These are phyloP conservation scores for Wickerhamomyces canadensis DNA, from an alignment of 805 yeast species.

Conservation along the genomic window DNA sequence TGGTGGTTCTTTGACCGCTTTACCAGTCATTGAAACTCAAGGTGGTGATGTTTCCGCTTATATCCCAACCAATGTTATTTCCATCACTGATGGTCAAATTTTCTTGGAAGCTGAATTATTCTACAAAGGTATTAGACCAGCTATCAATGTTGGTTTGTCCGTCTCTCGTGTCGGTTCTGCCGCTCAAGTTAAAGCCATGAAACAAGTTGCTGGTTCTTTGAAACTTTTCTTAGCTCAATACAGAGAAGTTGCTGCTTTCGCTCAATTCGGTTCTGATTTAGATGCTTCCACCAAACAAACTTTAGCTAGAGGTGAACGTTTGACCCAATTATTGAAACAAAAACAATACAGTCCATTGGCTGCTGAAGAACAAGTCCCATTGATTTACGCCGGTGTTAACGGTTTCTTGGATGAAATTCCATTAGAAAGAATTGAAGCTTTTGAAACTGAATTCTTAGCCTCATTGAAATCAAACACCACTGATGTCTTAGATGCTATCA, in stretches of 20 bases:
- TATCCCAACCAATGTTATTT: conserved; percentile 96
- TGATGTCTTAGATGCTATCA: conserved; percentile 78
- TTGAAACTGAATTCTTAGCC: conserved; percentile 88
- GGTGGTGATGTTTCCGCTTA: conserved; percentile 99
- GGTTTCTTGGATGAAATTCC: conserved; percentile 93
- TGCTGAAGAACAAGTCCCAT: conserved; percentile 99
- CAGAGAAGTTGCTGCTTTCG: conserved; percentile 99
- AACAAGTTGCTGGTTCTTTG: conserved; percentile 99
- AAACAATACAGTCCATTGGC: conserved; percentile 94
- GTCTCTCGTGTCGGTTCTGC: conserved; percentile 99
- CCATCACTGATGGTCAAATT: conserved; percentile 96
- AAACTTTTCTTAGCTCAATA: conserved; percentile 99
- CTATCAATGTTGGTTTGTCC: conserved; percentile 98
- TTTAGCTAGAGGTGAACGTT: conserved; percentile 99
- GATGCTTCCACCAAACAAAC: conserved; percentile 99
- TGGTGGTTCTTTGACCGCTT: conserved; percentile 92
- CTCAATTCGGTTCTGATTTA: conserved; percentile 99
- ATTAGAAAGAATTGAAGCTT: conserved; percentile 80
- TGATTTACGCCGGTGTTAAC: conserved; percentile 99
- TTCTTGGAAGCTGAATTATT: conserved; percentile 99
- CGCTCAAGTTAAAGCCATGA: conserved; percentile 99
- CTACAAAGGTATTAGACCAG: conserved; percentile 99
- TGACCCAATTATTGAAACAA: conserved; percentile 97
- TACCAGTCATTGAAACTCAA: conserved; percentile 96
- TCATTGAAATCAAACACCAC: conserved; percentile 88